phyloP scores from a whole-genome alignment of 1,284 basidiomycete species.

The Cutaneotrichosporon sp. region DNA sequence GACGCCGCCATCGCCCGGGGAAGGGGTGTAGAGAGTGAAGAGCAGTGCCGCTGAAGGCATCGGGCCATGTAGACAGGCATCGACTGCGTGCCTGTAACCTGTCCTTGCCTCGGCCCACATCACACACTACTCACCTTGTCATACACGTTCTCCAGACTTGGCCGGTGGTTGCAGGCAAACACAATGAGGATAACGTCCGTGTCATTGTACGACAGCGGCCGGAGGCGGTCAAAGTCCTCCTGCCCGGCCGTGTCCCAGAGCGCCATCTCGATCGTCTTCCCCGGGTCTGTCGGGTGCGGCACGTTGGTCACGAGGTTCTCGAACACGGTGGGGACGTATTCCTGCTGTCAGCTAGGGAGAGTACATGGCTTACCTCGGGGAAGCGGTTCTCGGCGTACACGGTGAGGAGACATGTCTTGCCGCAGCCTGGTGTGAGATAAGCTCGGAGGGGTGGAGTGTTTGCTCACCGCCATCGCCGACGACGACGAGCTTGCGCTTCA shows the following conservation, averaged over 20 bases:
- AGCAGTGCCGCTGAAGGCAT: too few species aligned
- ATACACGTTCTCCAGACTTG: conserved; percentile 87
- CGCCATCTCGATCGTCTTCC: conserved; percentile 88
- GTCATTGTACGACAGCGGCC: conserved; percentile 93
- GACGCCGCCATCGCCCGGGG: too few species aligned
- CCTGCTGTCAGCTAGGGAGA: conserved; percentile 57
- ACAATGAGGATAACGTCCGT: conserved; percentile 96
- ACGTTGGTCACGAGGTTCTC: conserved; percentile 95
- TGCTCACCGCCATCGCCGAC: conserved; percentile 60
- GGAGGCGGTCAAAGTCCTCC: conserved; percentile 94
- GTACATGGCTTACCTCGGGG: conserved; percentile 78
- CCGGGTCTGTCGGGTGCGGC: conserved; percentile 65
- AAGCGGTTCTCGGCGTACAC: conserved; percentile 94
- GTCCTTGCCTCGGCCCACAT: neutral
- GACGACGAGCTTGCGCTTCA: conserved; percentile 86
- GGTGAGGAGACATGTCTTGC: conserved; percentile 60
- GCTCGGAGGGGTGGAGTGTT: too few species aligned
- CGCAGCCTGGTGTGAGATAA: conserved; percentile 57
- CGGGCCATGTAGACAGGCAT: too few species aligned
- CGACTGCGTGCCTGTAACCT: neutral
- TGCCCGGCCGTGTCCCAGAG: conserved; percentile 99
- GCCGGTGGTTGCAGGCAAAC: conserved; percentile 96
- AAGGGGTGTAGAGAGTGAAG: too few species aligned
- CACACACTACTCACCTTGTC: conserved; percentile 60
- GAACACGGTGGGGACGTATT: conserved; percentile 97